Evolutionary conservation across 305 asterid genomes (phyloP).

Genomic region (Withania somnifera): DNA sequence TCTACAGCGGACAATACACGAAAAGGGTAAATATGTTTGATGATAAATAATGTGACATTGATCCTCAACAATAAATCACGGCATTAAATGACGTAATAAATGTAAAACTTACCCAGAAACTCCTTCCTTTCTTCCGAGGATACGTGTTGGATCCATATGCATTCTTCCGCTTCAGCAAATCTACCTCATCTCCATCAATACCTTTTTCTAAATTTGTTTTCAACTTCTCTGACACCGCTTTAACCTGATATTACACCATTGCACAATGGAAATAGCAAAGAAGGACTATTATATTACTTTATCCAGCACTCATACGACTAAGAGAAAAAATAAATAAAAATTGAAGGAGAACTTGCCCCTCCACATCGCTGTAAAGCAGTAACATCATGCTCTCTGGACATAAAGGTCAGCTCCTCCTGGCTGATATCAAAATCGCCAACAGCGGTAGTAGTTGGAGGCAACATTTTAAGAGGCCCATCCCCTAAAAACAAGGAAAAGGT

Average conservation of each 20-base stretch:
- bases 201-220: constrained; percentile 60
- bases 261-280: not conserved
- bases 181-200: constrained; percentile 55
- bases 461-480: constrained; percentile 28
- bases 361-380: constrained; percentile 54
- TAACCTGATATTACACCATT: constrained; percentile 34
- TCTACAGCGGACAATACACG: constrained; percentile 22
- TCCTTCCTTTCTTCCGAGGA: constrained; percentile 86
- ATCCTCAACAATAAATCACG: not conserved
- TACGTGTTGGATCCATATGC: constrained; percentile 90
- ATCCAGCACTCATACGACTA: not conserved
- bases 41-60: not conserved
- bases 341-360: constrained; percentile 60
- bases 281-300: not conserved
- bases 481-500: constrained; percentile 18
- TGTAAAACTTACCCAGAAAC: constrained; percentile 35
- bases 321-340: not conserved
- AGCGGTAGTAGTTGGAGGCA: constrained; percentile 25
- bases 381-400: constrained; percentile 57
- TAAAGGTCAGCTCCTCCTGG: constrained; percentile 55
- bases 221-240: constrained; percentile 54
- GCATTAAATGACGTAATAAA: not conserved
- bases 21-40: not conserved
- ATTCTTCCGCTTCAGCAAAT: constrained; percentile 40
- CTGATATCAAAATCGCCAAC: constrained; percentile 63